These are phyloP conservation scores for Piper longum DNA, from an alignment of 164 flowering plant genomes.

Conservation along the genomic window DNA sequence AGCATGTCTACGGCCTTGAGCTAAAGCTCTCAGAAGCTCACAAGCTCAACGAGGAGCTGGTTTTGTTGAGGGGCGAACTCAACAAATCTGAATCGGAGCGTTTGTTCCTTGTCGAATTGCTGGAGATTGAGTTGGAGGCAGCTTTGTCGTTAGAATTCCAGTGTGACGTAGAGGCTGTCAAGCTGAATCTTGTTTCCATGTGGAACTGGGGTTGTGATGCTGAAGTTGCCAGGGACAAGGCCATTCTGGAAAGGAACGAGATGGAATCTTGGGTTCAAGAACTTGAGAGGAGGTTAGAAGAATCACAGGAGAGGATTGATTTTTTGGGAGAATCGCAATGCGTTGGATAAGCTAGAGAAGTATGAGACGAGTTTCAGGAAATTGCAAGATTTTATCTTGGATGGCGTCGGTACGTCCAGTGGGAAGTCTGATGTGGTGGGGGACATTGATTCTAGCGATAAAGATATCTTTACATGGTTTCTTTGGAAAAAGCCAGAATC, in stretches of 20 bases:
- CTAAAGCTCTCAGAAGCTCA: slow-evolving; percentile 34
- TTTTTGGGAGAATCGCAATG: slow-evolving; percentile 27
- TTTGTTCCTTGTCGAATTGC: slow-evolving; percentile 27
- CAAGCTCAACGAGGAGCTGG: slow-evolving; percentile 26
- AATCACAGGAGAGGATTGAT: slow-evolving; percentile 23
- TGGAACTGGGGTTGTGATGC: slow-evolving; percentile 42
- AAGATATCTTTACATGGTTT: slow-evolving; percentile 1
- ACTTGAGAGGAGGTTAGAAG: slow-evolving; percentile 21
- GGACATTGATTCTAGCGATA: not conserved
- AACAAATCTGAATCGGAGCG: slow-evolving; percentile 30
- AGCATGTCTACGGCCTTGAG: slow-evolving; percentile 47
- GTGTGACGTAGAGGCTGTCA: slow-evolving; percentile 80
- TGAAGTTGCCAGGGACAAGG: slow-evolving; percentile 35
- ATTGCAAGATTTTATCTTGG: slow-evolving; percentile 21
- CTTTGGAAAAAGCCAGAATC: slow-evolving; percentile 11
- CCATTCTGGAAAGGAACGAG: slow-evolving; percentile 28
- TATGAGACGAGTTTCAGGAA: slow-evolving; percentile 18
- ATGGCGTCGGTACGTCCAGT: slow-evolving; percentile 17
- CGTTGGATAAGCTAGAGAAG: slow-evolving; percentile 29
- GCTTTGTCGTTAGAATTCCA: slow-evolving; percentile 57
- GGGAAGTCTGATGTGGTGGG: slow-evolving; percentile 10
- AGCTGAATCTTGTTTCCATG: slow-evolving; percentile 46
- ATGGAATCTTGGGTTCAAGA: slow-evolving; percentile 27
- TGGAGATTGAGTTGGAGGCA: slow-evolving; percentile 49
- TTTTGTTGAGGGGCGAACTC: slow-evolving; percentile 33